Evolutionary conservation across 306 rosid species (phyloP).

Genomic region (Sicyos edulis): DNA sequence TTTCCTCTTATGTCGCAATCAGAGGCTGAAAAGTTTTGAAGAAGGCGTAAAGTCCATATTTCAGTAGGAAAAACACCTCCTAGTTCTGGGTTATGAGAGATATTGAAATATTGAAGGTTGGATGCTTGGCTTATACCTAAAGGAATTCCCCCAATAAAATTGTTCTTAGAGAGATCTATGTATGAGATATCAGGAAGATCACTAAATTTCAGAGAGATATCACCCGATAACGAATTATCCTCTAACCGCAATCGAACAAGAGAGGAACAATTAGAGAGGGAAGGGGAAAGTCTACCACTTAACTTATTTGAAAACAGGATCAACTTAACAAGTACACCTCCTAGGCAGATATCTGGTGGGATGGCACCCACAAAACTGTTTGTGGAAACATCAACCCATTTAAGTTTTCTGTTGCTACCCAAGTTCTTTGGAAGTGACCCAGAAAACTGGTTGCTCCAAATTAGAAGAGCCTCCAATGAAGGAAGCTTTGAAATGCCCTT

Average conservation of each 20-base stretch:
- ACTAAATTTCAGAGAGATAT: constrained; percentile 54
- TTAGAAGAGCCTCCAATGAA: constrained; percentile 73
- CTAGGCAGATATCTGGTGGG: constrained; percentile 60
- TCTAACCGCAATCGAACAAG: constrained; percentile 85
- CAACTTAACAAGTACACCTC: constrained; percentile 48
- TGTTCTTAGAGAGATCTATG: constrained; percentile 63
- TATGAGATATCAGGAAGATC: constrained; percentile 54
- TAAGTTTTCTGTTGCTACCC: constrained; percentile 70
- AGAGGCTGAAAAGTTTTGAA: constrained; percentile 73
- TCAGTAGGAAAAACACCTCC: constrained; percentile 55
- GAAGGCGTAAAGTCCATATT: constrained; percentile 53
- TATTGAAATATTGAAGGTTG: constrained; percentile 60
- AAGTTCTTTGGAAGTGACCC: constrained; percentile 64
- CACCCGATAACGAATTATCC: constrained; percentile 66
- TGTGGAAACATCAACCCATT: constrained; percentile 79
- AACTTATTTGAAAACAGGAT: constrained; percentile 81
- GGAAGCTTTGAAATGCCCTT: constrained; percentile 63
- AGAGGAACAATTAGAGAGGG: constrained; percentile 71
- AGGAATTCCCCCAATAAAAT: constrained; percentile 75
- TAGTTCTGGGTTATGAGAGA: constrained; percentile 52
- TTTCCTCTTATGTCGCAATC: constrained; percentile 53
- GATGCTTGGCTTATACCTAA: constrained; percentile 50
- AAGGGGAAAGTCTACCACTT: constrained; percentile 45
- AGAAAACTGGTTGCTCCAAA: constrained; percentile 70
- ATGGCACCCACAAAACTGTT: constrained; percentile 62